Conservation (phyloP, 176 grass and related monocot species). For the Ensete glaucum region DNA sequence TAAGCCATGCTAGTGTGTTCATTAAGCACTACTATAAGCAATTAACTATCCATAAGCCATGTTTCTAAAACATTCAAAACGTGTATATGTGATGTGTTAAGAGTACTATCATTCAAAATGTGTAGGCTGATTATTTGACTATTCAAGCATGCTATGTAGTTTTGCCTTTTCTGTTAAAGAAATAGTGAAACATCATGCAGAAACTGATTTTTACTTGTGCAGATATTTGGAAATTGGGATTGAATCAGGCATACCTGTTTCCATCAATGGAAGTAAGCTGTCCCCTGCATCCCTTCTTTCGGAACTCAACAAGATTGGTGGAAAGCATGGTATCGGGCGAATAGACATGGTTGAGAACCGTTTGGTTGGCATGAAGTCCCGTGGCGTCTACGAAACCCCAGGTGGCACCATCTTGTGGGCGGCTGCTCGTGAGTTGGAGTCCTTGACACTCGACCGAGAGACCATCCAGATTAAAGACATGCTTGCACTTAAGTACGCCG, state of each 20-base stretch:
- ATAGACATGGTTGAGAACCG: slow-evolving; percentile 91
- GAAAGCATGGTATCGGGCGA: slow-evolving; percentile 75
- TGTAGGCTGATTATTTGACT: too few relatives aligned
- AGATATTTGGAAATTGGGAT: slow-evolving; percentile 88
- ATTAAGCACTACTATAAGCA: too few relatives aligned
- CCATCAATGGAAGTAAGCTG: slow-evolving; percentile 57
- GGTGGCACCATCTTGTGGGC: slow-evolving; percentile 83
- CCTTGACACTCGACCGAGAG: slow-evolving; percentile 58
- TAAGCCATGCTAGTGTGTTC: too few relatives aligned
- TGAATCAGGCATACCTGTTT: slow-evolving; percentile 60
- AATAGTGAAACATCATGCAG: background rate
- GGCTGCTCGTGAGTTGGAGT: slow-evolving; percentile 63
- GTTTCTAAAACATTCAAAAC: too few relatives aligned
- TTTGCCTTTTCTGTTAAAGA: background rate
- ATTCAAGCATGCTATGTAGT: too few relatives aligned
- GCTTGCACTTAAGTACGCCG: slow-evolving; percentile 68
- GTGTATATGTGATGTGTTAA: too few relatives aligned
- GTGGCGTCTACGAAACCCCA: slow-evolving; percentile 80
- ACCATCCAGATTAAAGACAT: slow-evolving; percentile 73
- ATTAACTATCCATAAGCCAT: too few relatives aligned
- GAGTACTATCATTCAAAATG: too few relatives aligned
- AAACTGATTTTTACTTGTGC: background rate
- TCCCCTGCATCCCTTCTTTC: slow-evolving; percentile 67
- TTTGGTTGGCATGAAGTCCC: slow-evolving; percentile 89
- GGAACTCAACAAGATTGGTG: slow-evolving; percentile 70